Percentiles rank a stretch among this genome's conserved stretches.
Evolutionary conservation across 495 filamentous ascomycete genomes (phyloP).

Genomic region (Penicillium egyptiacum): DNA sequence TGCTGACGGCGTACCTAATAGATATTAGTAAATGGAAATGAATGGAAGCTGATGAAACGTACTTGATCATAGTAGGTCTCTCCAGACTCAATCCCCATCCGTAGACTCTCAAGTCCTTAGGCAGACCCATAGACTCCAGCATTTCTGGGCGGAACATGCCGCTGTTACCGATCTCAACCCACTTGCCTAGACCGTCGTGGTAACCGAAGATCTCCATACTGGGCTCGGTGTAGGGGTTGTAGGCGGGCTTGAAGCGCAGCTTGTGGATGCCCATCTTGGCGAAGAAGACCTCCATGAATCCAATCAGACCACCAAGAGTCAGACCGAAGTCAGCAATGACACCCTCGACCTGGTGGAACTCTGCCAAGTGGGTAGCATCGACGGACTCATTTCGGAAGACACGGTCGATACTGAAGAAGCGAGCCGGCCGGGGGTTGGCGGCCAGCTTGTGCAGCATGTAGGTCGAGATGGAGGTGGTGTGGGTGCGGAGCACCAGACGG

Average conservation of each 20-base stretch:
- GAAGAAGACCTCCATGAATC: constrained; percentile 97
- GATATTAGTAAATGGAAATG: constrained; percentile 9
- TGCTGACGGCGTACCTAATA: constrained; percentile 67
- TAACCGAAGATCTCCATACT: constrained; percentile 95
- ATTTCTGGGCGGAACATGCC: constrained; percentile 99
- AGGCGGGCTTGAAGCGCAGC: constrained; percentile 94
- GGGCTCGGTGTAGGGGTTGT: constrained; percentile 98
- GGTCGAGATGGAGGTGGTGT: constrained; percentile 88
- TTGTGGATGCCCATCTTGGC: constrained; percentile 88
- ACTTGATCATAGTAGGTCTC: constrained; percentile 97
- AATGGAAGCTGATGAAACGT: constrained; percentile 24
- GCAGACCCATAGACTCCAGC: constrained; percentile 86
- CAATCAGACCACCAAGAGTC: constrained; percentile 88
- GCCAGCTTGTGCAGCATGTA: constrained; percentile 89
- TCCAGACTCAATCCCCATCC: constrained; percentile 90
- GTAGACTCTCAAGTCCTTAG: constrained; percentile 83
- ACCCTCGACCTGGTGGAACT: constrained; percentile 98
- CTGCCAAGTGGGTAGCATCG: constrained; percentile 92
- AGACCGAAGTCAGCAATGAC: constrained; percentile 95
- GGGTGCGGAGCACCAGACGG: constrained; percentile 87
- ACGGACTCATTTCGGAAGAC: constrained; percentile 97
- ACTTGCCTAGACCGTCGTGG: constrained; percentile 84
- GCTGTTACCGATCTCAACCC: constrained; percentile 96
- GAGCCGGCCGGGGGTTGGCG: constrained; percentile 72
- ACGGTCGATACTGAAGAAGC: constrained; percentile 96